These are phyloP conservation scores for Fusarium xyrophilum DNA, from an alignment of 2,329 filamentous ascomycete species.

Conservation along the genomic window DNA sequence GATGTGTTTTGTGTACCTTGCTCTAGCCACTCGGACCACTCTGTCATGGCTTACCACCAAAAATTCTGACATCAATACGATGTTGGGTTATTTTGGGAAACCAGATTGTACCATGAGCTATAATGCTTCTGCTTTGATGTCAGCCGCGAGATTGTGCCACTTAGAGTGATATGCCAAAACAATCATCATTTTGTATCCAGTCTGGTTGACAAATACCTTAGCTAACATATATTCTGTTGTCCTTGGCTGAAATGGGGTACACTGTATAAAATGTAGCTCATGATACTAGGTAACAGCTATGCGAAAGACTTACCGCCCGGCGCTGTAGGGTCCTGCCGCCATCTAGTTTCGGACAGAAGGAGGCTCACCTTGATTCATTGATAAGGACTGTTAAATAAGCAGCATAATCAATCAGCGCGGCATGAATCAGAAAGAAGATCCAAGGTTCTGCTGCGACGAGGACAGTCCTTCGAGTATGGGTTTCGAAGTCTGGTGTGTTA, in stretches of 20 bases:
- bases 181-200: not conserved
- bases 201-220: not conserved
- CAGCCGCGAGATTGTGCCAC: not conserved
- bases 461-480: not conserved
- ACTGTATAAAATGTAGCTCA: not conserved
- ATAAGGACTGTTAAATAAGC: not conserved
- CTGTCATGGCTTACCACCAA: not conserved
- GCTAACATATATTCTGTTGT: no score
- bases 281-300: not conserved
- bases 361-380: not conserved
- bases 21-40: not conserved
- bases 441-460: not conserved
- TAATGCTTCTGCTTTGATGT: not conserved
- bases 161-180: not conserved
- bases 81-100: not conserved
- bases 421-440: not conserved
- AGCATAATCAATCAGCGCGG: not conserved
- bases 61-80: not conserved
- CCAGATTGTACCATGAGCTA: not conserved
- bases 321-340: not conserved
- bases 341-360: not conserved
- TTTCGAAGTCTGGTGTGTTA: not conserved
- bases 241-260: not conserved
- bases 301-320: not conserved
- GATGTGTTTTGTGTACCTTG: not conserved